These are phyloP conservation scores for Fusarium succisae DNA, from an alignment of 2,329 filamentous ascomycete genomes.

Conservation along the genomic window DNA sequence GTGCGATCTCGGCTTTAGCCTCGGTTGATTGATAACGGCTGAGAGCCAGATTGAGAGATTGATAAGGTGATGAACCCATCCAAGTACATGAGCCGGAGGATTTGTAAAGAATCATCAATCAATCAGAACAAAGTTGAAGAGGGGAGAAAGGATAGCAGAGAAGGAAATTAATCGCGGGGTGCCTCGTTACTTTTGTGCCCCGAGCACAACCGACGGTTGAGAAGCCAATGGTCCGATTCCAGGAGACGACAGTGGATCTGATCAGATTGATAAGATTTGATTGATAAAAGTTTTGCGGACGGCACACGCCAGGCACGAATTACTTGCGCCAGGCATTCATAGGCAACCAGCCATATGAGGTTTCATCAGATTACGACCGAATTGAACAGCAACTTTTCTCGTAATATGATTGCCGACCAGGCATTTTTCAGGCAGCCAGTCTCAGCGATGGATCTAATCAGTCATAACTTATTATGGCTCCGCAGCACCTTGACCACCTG, in stretches of 20 bases:
- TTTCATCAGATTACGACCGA: conserved; percentile 25
- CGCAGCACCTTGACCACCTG: conserved; percentile 19
- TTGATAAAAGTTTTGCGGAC: conserved; percentile 52
- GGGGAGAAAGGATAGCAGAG: conserved; percentile 17
- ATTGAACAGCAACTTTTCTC: conserved; percentile 14
- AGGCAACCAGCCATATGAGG: background rate
- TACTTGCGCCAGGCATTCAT: conserved; percentile 25
- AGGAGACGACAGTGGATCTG: conserved; percentile 48
- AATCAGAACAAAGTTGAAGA: background rate
- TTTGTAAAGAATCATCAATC: conserved; percentile 5
- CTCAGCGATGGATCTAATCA: conserved; percentile 14
- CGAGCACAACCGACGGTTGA: conserved; percentile 37
- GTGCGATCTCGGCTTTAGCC: conserved; percentile 32
- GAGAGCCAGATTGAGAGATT: conserved; percentile 18
- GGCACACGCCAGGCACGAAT: conserved; percentile 35
- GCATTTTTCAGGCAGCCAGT: conserved; percentile 12
- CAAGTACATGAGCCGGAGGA: conserved; percentile 6
- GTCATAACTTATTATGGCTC: conserved; percentile 17
- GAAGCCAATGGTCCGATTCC: conserved; percentile 48
- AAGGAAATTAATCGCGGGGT: conserved; percentile 42
- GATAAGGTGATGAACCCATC: conserved; percentile 20
- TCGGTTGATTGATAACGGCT: conserved; percentile 22
- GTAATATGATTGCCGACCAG: conserved; percentile 19
- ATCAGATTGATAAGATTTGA: conserved; percentile 62
- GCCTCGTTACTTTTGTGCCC: conserved; percentile 43